Conservation (phyloP, 371 early-diverging fungal genomes). For the Actinomortierella ambigua region DNA sequence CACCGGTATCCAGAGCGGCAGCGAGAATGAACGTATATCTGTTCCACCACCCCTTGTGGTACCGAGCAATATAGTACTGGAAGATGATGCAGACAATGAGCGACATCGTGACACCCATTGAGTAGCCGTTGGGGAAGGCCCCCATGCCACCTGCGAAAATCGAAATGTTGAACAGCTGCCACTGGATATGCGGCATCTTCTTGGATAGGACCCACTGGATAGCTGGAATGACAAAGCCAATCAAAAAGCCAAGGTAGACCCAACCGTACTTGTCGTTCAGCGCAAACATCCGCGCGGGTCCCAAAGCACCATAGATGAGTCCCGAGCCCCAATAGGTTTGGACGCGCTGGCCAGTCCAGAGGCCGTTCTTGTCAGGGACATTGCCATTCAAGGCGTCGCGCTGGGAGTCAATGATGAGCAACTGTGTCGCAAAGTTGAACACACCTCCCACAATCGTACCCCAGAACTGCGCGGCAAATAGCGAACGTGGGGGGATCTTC, state of each 20-base stretch:
- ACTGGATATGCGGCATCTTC: conserved; percentile 37
- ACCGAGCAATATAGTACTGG: conserved; percentile 53
- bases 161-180: conserved; percentile 50
- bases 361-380: conserved; percentile 48
- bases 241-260: conserved; percentile 51
- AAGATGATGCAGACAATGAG: conserved; percentile 48
- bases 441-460: conserved; percentile 64
- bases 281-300: conserved; percentile 55
- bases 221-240: conserved; percentile 54
- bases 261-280: conserved; percentile 49
- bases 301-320: conserved; percentile 69
- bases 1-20: conserved; percentile 62
- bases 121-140: conserved; percentile 50
- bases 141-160: conserved; percentile 53
- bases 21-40: conserved; percentile 61
- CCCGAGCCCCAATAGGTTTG: conserved; percentile 63
- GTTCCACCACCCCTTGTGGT: conserved; percentile 54
- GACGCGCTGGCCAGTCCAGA: conserved; percentile 58
- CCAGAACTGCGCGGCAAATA: conserved; percentile 64
- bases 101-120: conserved; percentile 50
- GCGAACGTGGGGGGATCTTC: conserved; percentile 71
- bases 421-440: conserved; percentile 59
- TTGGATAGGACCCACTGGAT: conserved; percentile 55
- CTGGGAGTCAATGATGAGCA: conserved; percentile 52
- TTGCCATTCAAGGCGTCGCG: conserved; percentile 47